Conservation (phyloP, 2,329 filamentous ascomycete species). For the Pseudogymnoascus sp. region DNA sequence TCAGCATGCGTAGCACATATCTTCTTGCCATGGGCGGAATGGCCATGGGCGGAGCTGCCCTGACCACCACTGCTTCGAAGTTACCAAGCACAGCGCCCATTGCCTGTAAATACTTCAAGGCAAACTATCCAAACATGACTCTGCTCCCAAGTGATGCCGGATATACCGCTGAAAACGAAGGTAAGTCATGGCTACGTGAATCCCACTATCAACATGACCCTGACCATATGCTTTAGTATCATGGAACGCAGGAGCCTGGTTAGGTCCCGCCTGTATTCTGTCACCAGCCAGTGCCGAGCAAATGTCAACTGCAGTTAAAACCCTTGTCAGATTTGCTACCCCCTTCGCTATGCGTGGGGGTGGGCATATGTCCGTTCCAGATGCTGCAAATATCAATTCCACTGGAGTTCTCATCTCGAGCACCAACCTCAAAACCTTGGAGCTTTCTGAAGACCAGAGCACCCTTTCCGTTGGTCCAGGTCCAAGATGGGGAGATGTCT, state of each 20-base stretch:
- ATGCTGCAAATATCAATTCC: background rate
- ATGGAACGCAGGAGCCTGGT: slow-evolving; percentile 18
- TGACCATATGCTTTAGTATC: slow-evolving; percentile 13
- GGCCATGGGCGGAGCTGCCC: background rate
- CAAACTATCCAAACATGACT: slow-evolving; percentile 16
- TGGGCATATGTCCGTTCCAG: slow-evolving; percentile 23
- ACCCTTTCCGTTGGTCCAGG: slow-evolving; percentile 9
- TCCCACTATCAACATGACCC: background rate
- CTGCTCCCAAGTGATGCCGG: slow-evolving; percentile 15
- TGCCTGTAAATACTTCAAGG: slow-evolving; percentile 16
- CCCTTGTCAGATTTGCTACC: background rate
- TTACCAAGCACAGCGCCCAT: background rate
- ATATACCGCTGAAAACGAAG: slow-evolving; percentile 17
- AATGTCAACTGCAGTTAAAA: slow-evolving; percentile 13
- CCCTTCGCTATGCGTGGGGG: slow-evolving; percentile 15
- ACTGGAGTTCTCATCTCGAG: slow-evolving; percentile 13
- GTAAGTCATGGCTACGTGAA: background rate
- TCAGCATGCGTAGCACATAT: background rate
- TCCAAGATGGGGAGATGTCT: slow-evolving; percentile 13
- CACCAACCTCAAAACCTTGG: slow-evolving; percentile 15
- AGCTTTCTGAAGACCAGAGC: slow-evolving; percentile 19
- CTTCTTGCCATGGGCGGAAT: background rate
- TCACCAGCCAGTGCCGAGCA: slow-evolving; percentile 12
- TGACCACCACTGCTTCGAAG: background rate
- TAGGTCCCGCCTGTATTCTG: slow-evolving; percentile 13